phyloP scores from a whole-genome alignment of 2,329 filamentous ascomycete genomes.

The Colletotrichum horii region DNA sequence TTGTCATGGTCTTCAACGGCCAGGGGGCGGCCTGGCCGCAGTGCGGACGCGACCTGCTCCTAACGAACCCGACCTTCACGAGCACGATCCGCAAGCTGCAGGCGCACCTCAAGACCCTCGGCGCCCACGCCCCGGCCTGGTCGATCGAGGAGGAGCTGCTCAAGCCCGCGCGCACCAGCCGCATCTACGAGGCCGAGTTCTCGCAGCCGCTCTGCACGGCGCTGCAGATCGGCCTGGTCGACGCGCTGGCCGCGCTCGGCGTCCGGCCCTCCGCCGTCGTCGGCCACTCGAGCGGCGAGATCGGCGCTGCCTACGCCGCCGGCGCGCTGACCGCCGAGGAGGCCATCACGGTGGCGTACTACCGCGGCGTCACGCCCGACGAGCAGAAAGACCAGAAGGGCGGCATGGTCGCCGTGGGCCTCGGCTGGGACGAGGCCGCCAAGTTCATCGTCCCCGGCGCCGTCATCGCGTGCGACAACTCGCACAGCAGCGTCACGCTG shows the following conservation, averaged over 20 bases:
- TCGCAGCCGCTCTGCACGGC: constrained; percentile 38
- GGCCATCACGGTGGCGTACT: constrained; percentile 43
- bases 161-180: not conserved
- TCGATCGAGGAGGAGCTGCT: not conserved
- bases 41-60: constrained; percentile 8
- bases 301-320: constrained; percentile 47
- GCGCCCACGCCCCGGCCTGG: not conserved
- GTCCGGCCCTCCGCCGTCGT: constrained; percentile 38
- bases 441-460: constrained; percentile 25
- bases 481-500: constrained; percentile 30
- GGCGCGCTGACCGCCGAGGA: constrained; percentile 37
- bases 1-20: constrained; percentile 13
- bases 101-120: not conserved
- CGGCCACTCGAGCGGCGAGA: constrained; percentile 49
- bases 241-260: constrained; percentile 36
- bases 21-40: constrained; percentile 15
- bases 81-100: constrained; percentile 15
- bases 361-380: constrained; percentile 34
- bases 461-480: constrained; percentile 1
- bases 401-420: constrained; percentile 32
- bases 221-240: constrained; percentile 43
- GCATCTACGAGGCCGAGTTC: constrained; percentile 20
- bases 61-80: not conserved
- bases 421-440: not conserved
- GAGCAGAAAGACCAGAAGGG: constrained; percentile 20